Evolutionary conservation across 176 grass and related monocot genomes (phyloP), one percentile per base, ranked within the genome.

Genomic region (Tillandsia fasciculata): DNA sequence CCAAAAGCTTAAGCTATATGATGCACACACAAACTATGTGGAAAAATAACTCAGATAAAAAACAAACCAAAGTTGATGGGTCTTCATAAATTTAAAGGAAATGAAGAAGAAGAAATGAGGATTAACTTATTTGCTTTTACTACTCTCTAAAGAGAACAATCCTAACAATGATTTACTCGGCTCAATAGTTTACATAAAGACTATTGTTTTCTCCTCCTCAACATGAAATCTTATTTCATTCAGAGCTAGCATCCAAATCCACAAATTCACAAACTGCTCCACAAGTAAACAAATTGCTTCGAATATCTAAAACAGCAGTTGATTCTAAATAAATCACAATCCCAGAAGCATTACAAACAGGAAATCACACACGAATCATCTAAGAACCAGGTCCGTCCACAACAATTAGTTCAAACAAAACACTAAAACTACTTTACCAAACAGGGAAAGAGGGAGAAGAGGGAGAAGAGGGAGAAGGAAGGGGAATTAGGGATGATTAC

Each of bases 401-500:
- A 2, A 27, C 57, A 51, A 17, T 28, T 54, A 28, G 56, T 42
- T 42, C 5, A 42, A 42, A 42, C 33, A 42, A 42, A 42, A 42
- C 33, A 42, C 33, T 6, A 42, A 42, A 42, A 42, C 33, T 42
- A 42, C 33, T 42, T 42, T 42, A 42, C 28, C 29, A 65, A 53
- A 3, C 27, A 2, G 63, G 42, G 23, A 1, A 58, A 54, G 69
- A 50, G 66, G 48, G n/a, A 14, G 12, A 56, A n/a, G 53, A n/a
- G 56, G 56, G 42, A 14, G 0, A 58, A 54, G 69, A 50, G 66
- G 48, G 15, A 15, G 18, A 61, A 20, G 50, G 63, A 53, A 51
- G 64, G 56, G 64, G 67, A 53, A 14, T n/a, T 13, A 10, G 17
- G 8, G 53, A 50, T 18, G 13, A 82, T 75, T 84, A 99, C 94